Percentiles rank a stretch among this genome's conserved stretches.
These are phyloP conservation scores for Trichoderma polysporum DNA, from an alignment of 2,329 filamentous ascomycete genomes.

Conservation along the genomic window DNA sequence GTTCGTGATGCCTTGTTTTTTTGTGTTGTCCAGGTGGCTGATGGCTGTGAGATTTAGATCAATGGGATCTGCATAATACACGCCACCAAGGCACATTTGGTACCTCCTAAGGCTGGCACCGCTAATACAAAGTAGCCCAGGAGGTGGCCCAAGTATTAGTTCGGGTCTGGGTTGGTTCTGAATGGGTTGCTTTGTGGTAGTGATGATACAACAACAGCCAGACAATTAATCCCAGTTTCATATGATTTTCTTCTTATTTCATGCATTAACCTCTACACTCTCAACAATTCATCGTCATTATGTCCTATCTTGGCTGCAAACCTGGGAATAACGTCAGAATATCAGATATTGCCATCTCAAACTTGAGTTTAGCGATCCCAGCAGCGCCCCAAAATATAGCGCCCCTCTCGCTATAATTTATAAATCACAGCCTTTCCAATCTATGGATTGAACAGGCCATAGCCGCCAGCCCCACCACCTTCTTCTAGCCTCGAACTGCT, in stretches of 20 bases:
- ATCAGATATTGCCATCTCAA: not conserved
- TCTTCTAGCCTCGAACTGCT: not conserved
- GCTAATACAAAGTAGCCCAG: too few relatives aligned
- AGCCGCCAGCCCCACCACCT: conserved; percentile 1
- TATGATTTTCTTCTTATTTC: not conserved
- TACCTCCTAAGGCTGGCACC: not conserved
- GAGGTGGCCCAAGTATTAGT: too few relatives aligned
- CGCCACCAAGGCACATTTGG: not conserved
- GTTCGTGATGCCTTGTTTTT: not conserved
- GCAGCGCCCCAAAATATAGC: too few relatives aligned
- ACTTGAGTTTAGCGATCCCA: not conserved
- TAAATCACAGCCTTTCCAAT: not conserved
- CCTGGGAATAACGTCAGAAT: not conserved
- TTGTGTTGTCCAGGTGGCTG: not conserved
- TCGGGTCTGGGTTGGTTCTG: not conserved
- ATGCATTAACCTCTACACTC: not conserved
- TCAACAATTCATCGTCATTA: not conserved
- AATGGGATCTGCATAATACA: not conserved
- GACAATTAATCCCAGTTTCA: too few relatives aligned
- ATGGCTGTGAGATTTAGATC: not conserved
- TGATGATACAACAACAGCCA: too few relatives aligned
- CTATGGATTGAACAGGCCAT: not conserved
- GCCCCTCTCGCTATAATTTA: not conserved
- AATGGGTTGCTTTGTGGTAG: not conserved
- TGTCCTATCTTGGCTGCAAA: too few relatives aligned